Percentiles rank a stretch among this genome's conserved stretches.
Evolutionary conservation across 1,139 yeast species (phyloP).

Genomic region (Blastobotrys capitulatus): DNA sequence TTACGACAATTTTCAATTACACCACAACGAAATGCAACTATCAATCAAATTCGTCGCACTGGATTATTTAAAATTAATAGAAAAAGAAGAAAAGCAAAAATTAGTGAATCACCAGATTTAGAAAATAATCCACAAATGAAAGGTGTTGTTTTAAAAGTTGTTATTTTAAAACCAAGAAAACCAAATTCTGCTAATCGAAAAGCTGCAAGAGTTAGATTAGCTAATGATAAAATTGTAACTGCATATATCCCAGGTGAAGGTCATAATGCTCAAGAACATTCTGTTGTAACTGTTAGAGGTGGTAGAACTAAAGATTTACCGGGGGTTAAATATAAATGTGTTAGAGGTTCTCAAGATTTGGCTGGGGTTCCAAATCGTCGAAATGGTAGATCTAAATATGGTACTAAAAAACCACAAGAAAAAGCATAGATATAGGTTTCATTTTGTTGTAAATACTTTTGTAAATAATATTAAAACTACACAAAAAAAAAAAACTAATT

Average conservation of each 20-base stretch:
- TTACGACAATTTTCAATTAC: conserved; percentile 5
- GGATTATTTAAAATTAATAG: conserved; percentile 33
- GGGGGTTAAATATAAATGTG: conserved; percentile 92
- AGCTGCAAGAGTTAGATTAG: conserved; percentile 89
- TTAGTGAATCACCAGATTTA: conserved; percentile 74
- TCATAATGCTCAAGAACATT: conserved; percentile 97
- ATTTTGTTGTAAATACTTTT: background rate
- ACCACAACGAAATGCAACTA: conserved; percentile 21
- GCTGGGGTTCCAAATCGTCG: conserved; percentile 93
- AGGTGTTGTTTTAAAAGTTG: conserved; percentile 91
- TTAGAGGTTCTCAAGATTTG: conserved; percentile 90
- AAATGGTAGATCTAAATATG: conserved; percentile 87
- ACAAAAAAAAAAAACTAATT: background rate
- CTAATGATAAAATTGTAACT: conserved; percentile 83
- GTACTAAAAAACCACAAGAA: conserved; percentile 51
- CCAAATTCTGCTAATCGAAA: conserved; percentile 98
- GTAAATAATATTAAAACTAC: background rate
- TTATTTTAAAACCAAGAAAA: conserved; percentile 94
- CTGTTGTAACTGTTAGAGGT: conserved; percentile 92
- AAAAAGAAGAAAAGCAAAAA: conserved; percentile 41
- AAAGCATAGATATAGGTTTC: too few relatives aligned
- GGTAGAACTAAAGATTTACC: conserved; percentile 98
- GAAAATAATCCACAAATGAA: conserved; percentile 77
- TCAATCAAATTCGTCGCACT: conserved; percentile 28
- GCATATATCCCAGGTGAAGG: conserved; percentile 99